Evolutionary conservation across 352 stramenopile species (phyloP), one percentile per base, ranked within the genome.

Genomic region (Thraustochytrium striatum): DNA sequence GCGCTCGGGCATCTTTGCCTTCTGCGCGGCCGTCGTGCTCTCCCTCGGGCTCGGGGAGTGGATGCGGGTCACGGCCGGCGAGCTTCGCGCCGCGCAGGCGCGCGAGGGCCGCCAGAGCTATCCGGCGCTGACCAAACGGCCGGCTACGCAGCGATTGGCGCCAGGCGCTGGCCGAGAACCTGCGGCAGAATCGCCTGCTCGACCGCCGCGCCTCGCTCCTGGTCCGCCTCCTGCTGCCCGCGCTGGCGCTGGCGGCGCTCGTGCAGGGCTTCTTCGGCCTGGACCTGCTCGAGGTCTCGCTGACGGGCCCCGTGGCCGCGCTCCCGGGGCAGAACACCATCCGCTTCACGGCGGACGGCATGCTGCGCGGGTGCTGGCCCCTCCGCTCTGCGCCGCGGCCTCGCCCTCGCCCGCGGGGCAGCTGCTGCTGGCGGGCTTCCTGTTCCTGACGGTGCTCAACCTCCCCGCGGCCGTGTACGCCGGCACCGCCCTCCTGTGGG

Each of bases 61-160:
- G 41, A 35, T 75, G 44, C 65, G 65, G 36, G 5, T 16, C 53
- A 1, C 3, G 39, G 28, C 13, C 13, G 30, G 68, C 35, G n/a
- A 75, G n/a, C n/a, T n/a, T n/a, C n/a, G n/a, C 47, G 47, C 47
- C 16, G 47, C 47, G 25, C 16, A 21, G 19, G 16, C 1, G 13
- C 32, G 19, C 25, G 61, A 11, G 25, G 32, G 61, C 5, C 7
- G 11, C 21, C 32, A 61, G n/a, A 38, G 21, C 25, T 72, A 33
- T 21, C 21, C 65, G 3, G 52, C 44, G 25, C 30, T 16, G 11
- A 28, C 0, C 43, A 0, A 43, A 32, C 21, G 61, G 61, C 9
- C 38, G 61, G 19, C n/a, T 72, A 30, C 61, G 61, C 8, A 72
- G 65, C 39, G 52, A 38, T 19, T 75, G 65, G 65, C 44, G 65